Percentiles rank a stretch among this genome's conserved stretches.
Conservation (phyloP, 805 yeast genomes). For the Clavispora phyllophila region DNA sequence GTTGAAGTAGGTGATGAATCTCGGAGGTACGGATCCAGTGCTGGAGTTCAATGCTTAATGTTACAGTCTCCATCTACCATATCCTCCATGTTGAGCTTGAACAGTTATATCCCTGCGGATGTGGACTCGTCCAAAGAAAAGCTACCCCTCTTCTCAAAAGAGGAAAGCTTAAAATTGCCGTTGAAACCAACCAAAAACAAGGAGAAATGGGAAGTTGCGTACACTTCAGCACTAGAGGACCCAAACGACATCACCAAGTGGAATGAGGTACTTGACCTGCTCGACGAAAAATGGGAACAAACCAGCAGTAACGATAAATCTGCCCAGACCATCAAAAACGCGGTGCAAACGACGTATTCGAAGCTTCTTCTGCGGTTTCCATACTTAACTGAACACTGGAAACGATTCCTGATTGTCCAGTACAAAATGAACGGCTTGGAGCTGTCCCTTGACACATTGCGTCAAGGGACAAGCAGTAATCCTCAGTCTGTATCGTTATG, state of each 20-base stretch:
- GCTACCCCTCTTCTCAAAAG: background rate
- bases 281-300: conserved; percentile 19
- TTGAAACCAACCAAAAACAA: conserved; percentile 3
- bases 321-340: conserved; percentile 2
- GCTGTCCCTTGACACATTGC: conserved; percentile 43
- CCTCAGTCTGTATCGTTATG: conserved; percentile 64
- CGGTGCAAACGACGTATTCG: conserved; percentile 11
- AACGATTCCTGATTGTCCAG: conserved; percentile 49
- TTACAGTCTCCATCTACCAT: background rate
- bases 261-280: conserved; percentile 32
- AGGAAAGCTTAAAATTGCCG: background rate
- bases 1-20: background rate
- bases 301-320: conserved; percentile 1
- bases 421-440: conserved; percentile 53
- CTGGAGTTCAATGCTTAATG: background rate
- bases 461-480: conserved; percentile 31
- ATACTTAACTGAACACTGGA: conserved; percentile 58
- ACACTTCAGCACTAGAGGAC: conserved; percentile 10
- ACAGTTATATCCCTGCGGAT: background rate
- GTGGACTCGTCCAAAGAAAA: background rate
- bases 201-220: conserved; percentile 12
- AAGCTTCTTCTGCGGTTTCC: conserved; percentile 53
- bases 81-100: background rate
- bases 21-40: background rate
- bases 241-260: conserved; percentile 35